phyloP scores from a whole-genome alignment of 305 asterid genomes.

The Petunia hybrid region DNA sequence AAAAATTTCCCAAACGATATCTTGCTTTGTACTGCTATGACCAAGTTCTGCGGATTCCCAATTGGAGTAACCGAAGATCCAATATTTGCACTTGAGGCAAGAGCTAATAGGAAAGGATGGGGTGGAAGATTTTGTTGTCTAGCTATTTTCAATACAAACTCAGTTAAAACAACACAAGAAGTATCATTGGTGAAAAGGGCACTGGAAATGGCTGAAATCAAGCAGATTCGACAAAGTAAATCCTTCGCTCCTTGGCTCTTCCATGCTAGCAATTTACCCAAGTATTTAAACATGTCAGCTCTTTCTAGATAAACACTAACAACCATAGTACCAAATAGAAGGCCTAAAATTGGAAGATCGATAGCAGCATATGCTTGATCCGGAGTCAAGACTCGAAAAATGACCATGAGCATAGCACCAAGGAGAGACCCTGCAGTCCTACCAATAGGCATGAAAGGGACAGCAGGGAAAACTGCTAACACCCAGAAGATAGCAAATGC shows the following conservation, averaged over 20 bases:
- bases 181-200: constrained; percentile 95
- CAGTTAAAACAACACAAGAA: constrained; percentile 85
- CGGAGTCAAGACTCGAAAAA: constrained; percentile 73
- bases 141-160: constrained; percentile 80
- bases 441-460: constrained; percentile 87
- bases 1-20: constrained; percentile 67
- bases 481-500: constrained; percentile 89
- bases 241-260: constrained; percentile 79
- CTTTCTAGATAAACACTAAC: constrained; percentile 91
- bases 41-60: constrained; percentile 94
- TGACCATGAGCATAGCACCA: constrained; percentile 90
- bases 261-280: constrained; percentile 81
- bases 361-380: constrained; percentile 87
- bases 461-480: constrained; percentile 89
- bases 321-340: constrained; percentile 93
- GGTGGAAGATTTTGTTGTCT: constrained; percentile 92
- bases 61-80: constrained; percentile 92
- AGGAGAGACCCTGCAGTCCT: constrained; percentile 93
- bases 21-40: constrained; percentile 75
- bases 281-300: constrained; percentile 87
- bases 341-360: constrained; percentile 89
- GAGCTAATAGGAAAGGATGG: constrained; percentile 81
- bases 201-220: constrained; percentile 77
- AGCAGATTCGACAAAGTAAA: constrained; percentile 76
- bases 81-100: constrained; percentile 87